phyloP scores from a whole-genome alignment of 2,329 filamentous ascomycete species.

The Pseudogymnoascus pannorum region DNA sequence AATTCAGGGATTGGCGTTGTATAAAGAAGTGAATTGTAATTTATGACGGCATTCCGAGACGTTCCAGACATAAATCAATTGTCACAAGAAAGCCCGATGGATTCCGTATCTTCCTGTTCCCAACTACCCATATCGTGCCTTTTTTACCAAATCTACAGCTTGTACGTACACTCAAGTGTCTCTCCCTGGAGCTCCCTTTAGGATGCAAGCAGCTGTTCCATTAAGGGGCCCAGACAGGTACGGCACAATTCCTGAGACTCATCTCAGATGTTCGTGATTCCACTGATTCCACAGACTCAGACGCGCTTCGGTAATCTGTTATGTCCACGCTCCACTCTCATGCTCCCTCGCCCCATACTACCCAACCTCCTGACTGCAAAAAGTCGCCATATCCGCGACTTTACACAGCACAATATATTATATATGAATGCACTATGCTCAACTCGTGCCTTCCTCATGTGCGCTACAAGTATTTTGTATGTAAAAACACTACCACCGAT shows the following conservation, averaged over 20 bases:
- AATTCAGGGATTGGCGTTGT: not conserved
- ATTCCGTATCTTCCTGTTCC: not conserved
- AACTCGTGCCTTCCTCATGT: not conserved
- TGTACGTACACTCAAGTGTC: not conserved
- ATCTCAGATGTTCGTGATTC: conserved; percentile 6
- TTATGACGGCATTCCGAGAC: not conserved
- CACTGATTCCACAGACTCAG: not conserved
- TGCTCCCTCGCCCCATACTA: not conserved
- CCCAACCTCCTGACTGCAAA: not conserved
- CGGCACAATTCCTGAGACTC: not conserved
- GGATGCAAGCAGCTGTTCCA: not conserved
- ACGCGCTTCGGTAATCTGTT: not conserved
- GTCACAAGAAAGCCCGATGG: not conserved
- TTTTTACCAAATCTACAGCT: not conserved
- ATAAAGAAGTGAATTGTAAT: not conserved
- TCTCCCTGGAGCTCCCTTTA: not conserved
- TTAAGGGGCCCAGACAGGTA: conserved; percentile 3
- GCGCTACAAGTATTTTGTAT: not conserved
- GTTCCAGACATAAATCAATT: not conserved
- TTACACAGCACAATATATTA: not conserved
- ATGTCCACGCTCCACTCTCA: not conserved
- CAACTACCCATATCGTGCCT: not conserved
- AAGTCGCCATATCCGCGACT: not conserved
- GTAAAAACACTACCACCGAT: not conserved
- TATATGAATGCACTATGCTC: not conserved